Conservation (phyloP, 2,329 filamentous ascomycete genomes). For the Diaporthe sp. region DNA sequence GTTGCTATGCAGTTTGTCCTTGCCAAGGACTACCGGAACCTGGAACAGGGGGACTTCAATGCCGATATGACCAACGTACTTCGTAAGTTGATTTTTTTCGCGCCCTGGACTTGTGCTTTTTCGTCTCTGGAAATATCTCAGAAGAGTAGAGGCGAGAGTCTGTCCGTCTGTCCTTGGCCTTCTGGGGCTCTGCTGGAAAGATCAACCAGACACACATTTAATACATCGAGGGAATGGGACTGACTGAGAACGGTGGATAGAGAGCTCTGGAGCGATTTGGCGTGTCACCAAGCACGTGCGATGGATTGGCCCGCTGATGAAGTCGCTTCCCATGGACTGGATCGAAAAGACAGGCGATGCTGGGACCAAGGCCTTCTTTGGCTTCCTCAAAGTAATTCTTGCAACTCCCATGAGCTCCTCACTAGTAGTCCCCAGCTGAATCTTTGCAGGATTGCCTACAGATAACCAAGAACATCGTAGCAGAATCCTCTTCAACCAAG, state of each 20-base stretch:
- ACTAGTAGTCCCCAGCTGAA: no score
- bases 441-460: constrained; percentile 3
- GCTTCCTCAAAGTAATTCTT: constrained; percentile 29
- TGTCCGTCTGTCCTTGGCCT: no score
- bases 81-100: no score
- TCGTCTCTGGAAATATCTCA: no score
- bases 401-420: no score
- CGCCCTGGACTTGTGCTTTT: no score
- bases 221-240: no score
- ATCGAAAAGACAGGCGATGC: constrained; percentile 34
- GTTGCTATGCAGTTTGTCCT: constrained; percentile 41
- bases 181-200: no score
- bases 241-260: no score
- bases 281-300: constrained; percentile 43
- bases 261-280: constrained; percentile 40
- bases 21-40: constrained; percentile 35
- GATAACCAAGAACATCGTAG: constrained; percentile 31
- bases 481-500: constrained; percentile 12
- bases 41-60: constrained; percentile 39
- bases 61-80: constrained; percentile 34
- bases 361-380: constrained; percentile 33
- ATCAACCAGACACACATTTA: no score
- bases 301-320: constrained; percentile 40
- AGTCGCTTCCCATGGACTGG: constrained; percentile 37
- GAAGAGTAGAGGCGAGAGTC: no score